These are phyloP conservation scores for Linnemannia exigua DNA, from an alignment of 192 early-diverging fungal genomes.

Conservation along the genomic window DNA sequence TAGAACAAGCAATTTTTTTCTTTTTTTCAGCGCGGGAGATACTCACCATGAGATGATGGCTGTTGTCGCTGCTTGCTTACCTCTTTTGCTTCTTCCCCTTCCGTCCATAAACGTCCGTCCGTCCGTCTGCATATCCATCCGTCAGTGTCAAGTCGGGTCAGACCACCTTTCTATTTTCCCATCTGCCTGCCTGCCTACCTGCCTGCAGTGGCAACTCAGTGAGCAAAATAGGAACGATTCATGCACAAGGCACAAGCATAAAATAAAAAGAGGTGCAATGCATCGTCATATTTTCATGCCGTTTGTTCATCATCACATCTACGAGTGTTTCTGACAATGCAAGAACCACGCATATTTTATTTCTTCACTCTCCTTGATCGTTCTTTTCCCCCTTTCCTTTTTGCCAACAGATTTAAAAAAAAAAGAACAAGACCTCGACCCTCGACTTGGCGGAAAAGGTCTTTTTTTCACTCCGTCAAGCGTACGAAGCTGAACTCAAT, in stretches of 20 bases:
- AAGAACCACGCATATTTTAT: no score
- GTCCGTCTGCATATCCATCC: not conserved
- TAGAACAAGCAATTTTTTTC: not conserved
- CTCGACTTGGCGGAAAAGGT: no score
- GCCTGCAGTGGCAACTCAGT: not conserved
- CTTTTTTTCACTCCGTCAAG: no score
- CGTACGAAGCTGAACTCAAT: not conserved
- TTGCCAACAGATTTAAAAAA: no score
- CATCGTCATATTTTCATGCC: conserved; percentile 1
- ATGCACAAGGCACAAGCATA: no score
- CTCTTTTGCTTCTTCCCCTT: not conserved
- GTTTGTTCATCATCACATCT: not conserved
- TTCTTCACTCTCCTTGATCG: no score
- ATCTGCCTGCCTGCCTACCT: no score
- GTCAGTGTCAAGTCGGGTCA: not conserved
- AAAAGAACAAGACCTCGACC: no score
- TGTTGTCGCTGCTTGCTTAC: not conserved
- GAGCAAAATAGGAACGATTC: not conserved
- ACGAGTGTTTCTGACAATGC: not conserved
- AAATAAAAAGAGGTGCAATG: no score
- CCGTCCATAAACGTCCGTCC: conserved; percentile 1
- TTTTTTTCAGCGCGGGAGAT: not conserved
- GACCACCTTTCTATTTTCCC: not conserved
- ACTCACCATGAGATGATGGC: not conserved
- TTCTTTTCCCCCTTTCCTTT: no score